phyloP scores from a whole-genome alignment of 164 flowering plant genomes.

The Umbellularia californica region DNA sequence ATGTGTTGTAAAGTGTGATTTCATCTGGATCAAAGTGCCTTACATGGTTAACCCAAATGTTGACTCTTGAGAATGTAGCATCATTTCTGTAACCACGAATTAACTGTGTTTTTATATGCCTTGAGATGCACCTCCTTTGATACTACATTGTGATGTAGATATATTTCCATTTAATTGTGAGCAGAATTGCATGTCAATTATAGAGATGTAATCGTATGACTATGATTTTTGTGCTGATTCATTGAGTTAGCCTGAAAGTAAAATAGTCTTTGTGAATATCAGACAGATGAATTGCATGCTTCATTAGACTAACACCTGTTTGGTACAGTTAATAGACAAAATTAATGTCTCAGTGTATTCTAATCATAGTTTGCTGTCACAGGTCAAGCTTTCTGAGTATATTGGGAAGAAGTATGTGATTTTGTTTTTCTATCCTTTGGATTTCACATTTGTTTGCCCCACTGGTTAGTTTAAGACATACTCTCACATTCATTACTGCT shows the following conservation, averaged over 20 bases:
- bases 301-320: background rate
- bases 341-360: background rate
- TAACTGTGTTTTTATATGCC: background rate
- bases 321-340: background rate
- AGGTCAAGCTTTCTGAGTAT: slow-evolving; percentile 95
- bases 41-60: background rate
- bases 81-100: background rate
- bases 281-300: background rate
- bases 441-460: slow-evolving; percentile 98
- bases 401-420: slow-evolving; percentile 97
- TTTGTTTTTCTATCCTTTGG: slow-evolving; percentile 96
- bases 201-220: background rate
- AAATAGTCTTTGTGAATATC: background rate
- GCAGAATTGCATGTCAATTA: background rate
- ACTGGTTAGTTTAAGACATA: slow-evolving; percentile 53
- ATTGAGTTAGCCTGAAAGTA: background rate
- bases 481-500: background rate
- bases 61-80: background rate
- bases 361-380: slow-evolving; percentile 13
- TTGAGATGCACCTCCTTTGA: background rate
- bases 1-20: background rate
- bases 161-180: background rate
- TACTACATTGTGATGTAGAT: background rate
- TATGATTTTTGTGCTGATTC: background rate
- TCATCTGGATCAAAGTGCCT: background rate